Percentiles rank a stretch among this genome's conserved stretches.
Evolutionary conservation across 768 basidiomycete species (phyloP).

Genomic region (Suillus clintonianus): DNA sequence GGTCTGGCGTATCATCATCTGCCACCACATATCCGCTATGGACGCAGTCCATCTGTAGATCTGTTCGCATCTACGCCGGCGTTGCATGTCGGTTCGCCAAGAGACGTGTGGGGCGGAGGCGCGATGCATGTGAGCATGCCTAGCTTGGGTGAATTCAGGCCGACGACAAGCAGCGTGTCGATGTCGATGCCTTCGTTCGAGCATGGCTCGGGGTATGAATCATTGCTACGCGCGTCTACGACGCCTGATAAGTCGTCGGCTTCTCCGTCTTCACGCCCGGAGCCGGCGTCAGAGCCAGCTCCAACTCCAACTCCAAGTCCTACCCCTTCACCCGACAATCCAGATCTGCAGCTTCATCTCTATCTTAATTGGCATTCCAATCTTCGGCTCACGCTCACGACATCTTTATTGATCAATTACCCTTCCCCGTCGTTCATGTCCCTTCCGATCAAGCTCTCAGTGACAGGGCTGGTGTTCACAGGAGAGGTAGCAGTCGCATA

Average conservation of each 20-base stretch:
- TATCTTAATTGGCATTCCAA: slow-evolving; percentile 86
- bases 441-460: slow-evolving; percentile 90
- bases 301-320: slow-evolving; percentile 24
- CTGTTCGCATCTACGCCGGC: slow-evolving; percentile 58
- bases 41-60: slow-evolving; percentile 55
- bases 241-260: slow-evolving; percentile 17
- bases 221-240: slow-evolving; percentile 14
- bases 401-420: slow-evolving; percentile 95
- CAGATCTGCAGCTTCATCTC: slow-evolving; percentile 89
- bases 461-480: slow-evolving; percentile 84
- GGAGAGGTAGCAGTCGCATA: slow-evolving; percentile 92
- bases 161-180: slow-evolving; percentile 9
- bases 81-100: slow-evolving; percentile 38
- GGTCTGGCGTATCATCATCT: slow-evolving; percentile 67
- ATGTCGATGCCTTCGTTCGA: slow-evolving; percentile 21
- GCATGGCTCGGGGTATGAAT: slow-evolving; percentile 14
- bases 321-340: slow-evolving; percentile 36
- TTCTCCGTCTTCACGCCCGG: slow-evolving; percentile 12
- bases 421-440: slow-evolving; percentile 97
- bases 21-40: slow-evolving; percentile 74
- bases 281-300: slow-evolving; percentile 21
- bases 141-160: slow-evolving; percentile 39
- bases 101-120: slow-evolving; percentile 45
- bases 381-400: slow-evolving; percentile 84
- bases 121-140: slow-evolving; percentile 34